phyloP scores from a whole-genome alignment of 768 basidiomycete genomes.

The Leccinum fibrillosum region DNA sequence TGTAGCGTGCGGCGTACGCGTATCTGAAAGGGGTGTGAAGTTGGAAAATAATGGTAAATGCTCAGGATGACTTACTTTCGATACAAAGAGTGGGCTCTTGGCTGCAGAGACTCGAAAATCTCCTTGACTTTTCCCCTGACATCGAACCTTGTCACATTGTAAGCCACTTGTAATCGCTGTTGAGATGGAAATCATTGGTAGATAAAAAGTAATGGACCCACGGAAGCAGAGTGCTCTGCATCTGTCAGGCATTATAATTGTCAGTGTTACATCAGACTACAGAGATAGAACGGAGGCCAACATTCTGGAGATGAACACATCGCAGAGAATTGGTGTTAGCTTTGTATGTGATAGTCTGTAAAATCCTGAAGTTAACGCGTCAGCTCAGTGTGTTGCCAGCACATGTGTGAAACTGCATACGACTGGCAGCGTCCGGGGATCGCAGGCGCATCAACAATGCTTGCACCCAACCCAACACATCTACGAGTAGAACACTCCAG shows the following conservation, averaged over 20 bases:
- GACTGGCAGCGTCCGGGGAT: slow-evolving; percentile 11
- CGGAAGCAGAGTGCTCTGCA: slow-evolving; percentile 47
- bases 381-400: not conserved
- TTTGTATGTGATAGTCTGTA: slow-evolving; percentile 8
- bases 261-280: not conserved
- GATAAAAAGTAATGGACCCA: slow-evolving; percentile 27
- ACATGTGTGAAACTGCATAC: slow-evolving; percentile 16
- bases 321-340: slow-evolving; percentile 23
- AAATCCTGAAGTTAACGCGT: not conserved
- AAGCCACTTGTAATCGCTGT: slow-evolving; percentile 12
- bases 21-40: not conserved
- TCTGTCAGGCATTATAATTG: slow-evolving; percentile 24
- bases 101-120: slow-evolving; percentile 11
- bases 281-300: slow-evolving; percentile 26
- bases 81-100: slow-evolving; percentile 5
- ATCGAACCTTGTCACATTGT: slow-evolving; percentile 22
- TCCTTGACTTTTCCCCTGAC: slow-evolving; percentile 1
- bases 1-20: not conserved
- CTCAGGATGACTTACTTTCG: not conserved
- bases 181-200: not conserved
- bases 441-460: slow-evolving; percentile 29
- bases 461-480: slow-evolving; percentile 20
- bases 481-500: slow-evolving; percentile 41
- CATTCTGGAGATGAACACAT: slow-evolving; percentile 48
- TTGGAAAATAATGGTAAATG: not conserved